phyloP scores from a whole-genome alignment of 108 stramenopile species.

The Skeletonema grethae region DNA sequence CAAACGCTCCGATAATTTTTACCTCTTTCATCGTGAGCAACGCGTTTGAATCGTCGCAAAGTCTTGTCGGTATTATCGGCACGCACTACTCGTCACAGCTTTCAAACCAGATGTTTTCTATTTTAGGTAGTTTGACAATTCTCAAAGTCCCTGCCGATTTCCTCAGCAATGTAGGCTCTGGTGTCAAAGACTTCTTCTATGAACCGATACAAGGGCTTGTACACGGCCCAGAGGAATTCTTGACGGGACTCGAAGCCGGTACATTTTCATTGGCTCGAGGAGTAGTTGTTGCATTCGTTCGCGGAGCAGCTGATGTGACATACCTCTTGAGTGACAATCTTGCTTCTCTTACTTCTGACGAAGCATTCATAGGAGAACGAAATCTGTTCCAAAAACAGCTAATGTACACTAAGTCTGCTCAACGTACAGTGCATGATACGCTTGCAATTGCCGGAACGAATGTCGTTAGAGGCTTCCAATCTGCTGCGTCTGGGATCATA shows the following conservation, averaged over 20 bases:
- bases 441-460: slow-evolving; percentile 68
- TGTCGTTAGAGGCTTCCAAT: slow-evolving; percentile 63
- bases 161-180: slow-evolving; percentile 82
- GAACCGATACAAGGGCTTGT: slow-evolving; percentile 80
- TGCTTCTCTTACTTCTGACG: slow-evolving; percentile 74
- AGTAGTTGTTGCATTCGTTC: slow-evolving; percentile 77
- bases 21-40: slow-evolving; percentile 81
- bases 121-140: slow-evolving; percentile 76
- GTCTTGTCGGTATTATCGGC: slow-evolving; percentile 58
- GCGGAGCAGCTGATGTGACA: slow-evolving; percentile 78
- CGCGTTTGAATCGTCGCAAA: slow-evolving; percentile 80
- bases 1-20: slow-evolving; percentile 77
- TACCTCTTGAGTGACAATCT: slow-evolving; percentile 75
- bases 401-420: slow-evolving; percentile 44
- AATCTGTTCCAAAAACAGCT: slow-evolving; percentile 74
- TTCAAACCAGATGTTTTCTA: slow-evolving; percentile 73
- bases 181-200: slow-evolving; percentile 83
- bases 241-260: slow-evolving; percentile 79
- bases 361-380: slow-evolving; percentile 77
- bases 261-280: slow-evolving; percentile 78
- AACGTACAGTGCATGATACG: slow-evolving; percentile 64
- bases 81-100: slow-evolving; percentile 85
- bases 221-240: slow-evolving; percentile 64
- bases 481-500: slow-evolving; percentile 72
- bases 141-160: slow-evolving; percentile 83